Base-by-base conservation (phyloP, 2,329 filamentous ascomycete species). In the Ceratocystis albifundus region DNA sequence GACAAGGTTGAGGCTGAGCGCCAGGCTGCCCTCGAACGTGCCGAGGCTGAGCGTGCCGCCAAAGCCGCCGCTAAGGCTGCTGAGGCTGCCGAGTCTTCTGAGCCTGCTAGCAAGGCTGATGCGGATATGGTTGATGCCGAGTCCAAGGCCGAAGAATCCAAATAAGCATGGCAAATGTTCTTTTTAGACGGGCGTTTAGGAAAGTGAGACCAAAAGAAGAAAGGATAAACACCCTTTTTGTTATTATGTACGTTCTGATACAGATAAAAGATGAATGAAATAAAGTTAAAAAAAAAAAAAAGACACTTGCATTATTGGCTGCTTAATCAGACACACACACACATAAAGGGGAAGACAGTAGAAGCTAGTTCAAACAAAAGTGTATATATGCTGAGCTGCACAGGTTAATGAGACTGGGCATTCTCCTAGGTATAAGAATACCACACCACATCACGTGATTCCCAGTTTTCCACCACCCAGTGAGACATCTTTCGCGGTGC, bases 1-100 rank as follows among this genome's bases (percentile, higher is more conserved):
- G 94, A 99, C 76, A 96, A 96, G 81, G 80, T 91, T 70, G 90
- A 96, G 77, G 84, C 86, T 69, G 90, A 96, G 78, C 88, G 91
- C 71, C 85, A 89, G 74, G 88, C 87, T 22, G 77, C 87, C 53
- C 84, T 90, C 74, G 90, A 93, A 67, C 87, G 84, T 77, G 77
- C 86, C 65, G 90, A 94, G 68, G 89, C 89, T 69, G 87, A 90
- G 77, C 85, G 85, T 74, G 87, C 88, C 71, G 87, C 88, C 66
- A 90, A 89, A 77, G 80, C 78, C 61, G 77, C 78, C 67, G 79
- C 83, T 72, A 81, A 82, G 73, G 80, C 82, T 36, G 28, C 55
- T 74, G 81, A 83, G 75, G 78, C 79, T 70, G 77, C 78, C 69
- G 79, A 82, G 72, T 41, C 36, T 41, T 41, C 36, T 41, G 36